Evolutionary conservation across 208 protist genomes (phyloP).

Genomic region (Wallacemonas sp.): DNA sequence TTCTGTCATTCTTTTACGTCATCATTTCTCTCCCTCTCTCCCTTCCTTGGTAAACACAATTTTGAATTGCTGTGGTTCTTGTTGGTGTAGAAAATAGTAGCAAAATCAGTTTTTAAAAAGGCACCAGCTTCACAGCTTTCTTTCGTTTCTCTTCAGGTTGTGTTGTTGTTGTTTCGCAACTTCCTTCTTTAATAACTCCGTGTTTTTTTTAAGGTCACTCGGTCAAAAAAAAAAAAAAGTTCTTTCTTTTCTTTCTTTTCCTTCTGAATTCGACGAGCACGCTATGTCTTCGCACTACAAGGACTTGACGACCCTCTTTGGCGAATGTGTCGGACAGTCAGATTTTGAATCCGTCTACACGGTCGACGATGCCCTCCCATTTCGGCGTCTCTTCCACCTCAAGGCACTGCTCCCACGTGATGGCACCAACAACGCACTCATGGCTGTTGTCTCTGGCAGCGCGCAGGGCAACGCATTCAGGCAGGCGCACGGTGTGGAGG

Average conservation of each 20-base stretch:
- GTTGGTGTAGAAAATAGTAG: too few species aligned
- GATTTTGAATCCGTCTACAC: conserved; percentile 55
- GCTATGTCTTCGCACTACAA: conserved; percentile 61
- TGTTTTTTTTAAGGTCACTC: background rate
- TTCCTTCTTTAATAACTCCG: background rate
- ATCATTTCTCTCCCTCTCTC: conserved; percentile 10
- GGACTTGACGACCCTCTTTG: conserved; percentile 48
- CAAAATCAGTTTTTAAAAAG: background rate
- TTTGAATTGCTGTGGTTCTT: too few species aligned
- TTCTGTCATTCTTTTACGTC: too few species aligned
- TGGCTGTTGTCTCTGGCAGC: conserved; percentile 1
- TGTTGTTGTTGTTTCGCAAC: background rate
- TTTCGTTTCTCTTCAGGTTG: too few species aligned
- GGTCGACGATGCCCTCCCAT: conserved; percentile 39
- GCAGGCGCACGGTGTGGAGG: conserved; percentile 30
- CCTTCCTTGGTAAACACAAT: too few species aligned
- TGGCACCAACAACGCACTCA: conserved; percentile 18
- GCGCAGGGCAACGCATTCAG: background rate
- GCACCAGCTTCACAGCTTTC: too few species aligned
- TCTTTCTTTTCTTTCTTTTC: conserved; percentile 20
- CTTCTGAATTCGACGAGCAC: background rate
- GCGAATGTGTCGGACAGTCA: conserved; percentile 33
- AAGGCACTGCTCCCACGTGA: conserved; percentile 27
- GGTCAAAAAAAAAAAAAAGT: background rate
- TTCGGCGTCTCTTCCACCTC: conserved; percentile 55